Evolutionary conservation across 805 yeast genomes (phyloP).

Genomic region (Starmerella kuoi): DNA sequence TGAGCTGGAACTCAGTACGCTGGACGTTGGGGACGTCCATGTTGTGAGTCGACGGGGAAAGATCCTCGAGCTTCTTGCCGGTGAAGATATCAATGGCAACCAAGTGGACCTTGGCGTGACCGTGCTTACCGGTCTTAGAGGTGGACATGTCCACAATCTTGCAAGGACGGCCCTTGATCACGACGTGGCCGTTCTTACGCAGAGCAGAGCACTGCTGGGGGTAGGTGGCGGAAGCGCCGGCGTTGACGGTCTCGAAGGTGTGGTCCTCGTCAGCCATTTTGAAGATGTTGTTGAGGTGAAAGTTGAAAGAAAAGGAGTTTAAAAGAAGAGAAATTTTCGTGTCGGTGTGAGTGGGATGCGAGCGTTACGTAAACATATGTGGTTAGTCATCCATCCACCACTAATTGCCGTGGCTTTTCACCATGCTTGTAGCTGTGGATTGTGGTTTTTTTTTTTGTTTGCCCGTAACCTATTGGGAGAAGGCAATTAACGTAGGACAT

Average conservation of each 20-base stretch:
- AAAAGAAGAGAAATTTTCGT: conserved; percentile 8
- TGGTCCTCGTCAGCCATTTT: conserved; percentile 41
- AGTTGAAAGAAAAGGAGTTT: conserved; percentile 3
- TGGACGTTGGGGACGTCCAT: conserved; percentile 98
- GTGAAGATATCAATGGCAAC: conserved; percentile 99
- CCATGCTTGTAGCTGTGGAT: too few species aligned
- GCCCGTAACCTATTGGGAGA: too few species aligned
- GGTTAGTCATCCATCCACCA: not conserved
- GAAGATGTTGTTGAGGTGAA: conserved; percentile 1
- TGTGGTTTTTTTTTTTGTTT: not conserved
- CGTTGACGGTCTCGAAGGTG: conserved; percentile 94
- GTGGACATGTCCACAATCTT: conserved; percentile 99
- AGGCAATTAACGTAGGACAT: too few species aligned
- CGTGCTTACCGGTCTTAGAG: conserved; percentile 99
- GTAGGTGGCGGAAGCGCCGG: conserved; percentile 97
- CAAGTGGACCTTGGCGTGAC: conserved; percentile 99
- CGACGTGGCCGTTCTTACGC: conserved; percentile 99
- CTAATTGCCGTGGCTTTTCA: too few species aligned
- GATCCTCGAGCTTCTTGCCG: conserved; percentile 97
- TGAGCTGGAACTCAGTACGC: conserved; percentile 90
- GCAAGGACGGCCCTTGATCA: conserved; percentile 98
- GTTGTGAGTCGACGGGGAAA: conserved; percentile 99
- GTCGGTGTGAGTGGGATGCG: conserved; percentile 12
- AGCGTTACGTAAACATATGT: conserved; percentile 2
- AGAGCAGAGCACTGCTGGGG: conserved; percentile 99